These are phyloP conservation scores for Emericellopsis cladophorae DNA, from an alignment of 2,329 filamentous ascomycete species.

Conservation along the genomic window DNA sequence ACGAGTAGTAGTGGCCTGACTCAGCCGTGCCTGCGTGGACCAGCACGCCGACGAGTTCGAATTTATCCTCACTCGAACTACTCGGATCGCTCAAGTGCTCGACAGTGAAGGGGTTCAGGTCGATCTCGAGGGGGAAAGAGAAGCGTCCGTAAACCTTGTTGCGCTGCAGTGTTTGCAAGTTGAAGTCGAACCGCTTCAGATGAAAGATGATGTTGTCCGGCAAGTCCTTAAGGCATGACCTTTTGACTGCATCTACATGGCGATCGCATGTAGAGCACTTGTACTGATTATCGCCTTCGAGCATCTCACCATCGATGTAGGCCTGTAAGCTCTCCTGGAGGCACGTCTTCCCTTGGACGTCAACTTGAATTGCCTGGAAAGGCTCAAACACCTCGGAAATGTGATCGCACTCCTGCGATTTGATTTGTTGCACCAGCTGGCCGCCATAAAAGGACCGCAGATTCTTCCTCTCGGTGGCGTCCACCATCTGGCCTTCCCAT, in stretches of 20 bases:
- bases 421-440: slow-evolving; percentile 85
- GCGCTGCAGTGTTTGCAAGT: slow-evolving; percentile 61
- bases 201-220: slow-evolving; percentile 94
- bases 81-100: slow-evolving; percentile 60
- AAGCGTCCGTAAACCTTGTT: slow-evolving; percentile 96
- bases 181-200: slow-evolving; percentile 78
- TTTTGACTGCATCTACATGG: slow-evolving; percentile 87
- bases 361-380: slow-evolving; percentile 90
- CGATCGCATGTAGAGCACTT: slow-evolving; percentile 84
- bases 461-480: slow-evolving; percentile 51
- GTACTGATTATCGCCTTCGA: slow-evolving; percentile 98
- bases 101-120: slow-evolving; percentile 86
- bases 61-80: slow-evolving; percentile 54
- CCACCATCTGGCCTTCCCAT: slow-evolving; percentile 70
- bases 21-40: slow-evolving; percentile 89
- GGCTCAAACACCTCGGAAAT: slow-evolving; percentile 83
- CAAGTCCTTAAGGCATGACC: slow-evolving; percentile 81
- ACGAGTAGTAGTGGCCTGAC: slow-evolving; percentile 95
- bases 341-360: slow-evolving; percentile 81
- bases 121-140: slow-evolving; percentile 68
- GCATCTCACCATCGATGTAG: slow-evolving; percentile 92
- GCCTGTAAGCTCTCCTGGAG: slow-evolving; percentile 81
- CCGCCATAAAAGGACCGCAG: slow-evolving; percentile 85
- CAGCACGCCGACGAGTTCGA: slow-evolving; percentile 88
- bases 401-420: slow-evolving; percentile 87